Base-by-base conservation (phyloP, 2,329 filamentous ascomycete genomes). In the Clonostachys sp. region DNA sequence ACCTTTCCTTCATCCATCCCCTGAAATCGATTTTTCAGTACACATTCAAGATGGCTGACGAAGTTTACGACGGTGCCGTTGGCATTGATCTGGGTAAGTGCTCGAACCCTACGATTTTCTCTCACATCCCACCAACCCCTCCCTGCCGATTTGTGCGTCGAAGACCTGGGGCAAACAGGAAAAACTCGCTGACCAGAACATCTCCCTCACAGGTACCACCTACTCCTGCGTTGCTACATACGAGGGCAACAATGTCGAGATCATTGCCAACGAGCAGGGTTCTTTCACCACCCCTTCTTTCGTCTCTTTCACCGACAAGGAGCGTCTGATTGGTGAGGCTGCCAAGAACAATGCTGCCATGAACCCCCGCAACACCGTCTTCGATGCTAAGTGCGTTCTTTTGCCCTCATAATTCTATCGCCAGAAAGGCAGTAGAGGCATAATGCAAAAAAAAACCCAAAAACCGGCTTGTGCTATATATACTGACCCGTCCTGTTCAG, bases 251-350 rank as follows among this genome's bases (percentile, higher is more conserved):
- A 96, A 96, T 86, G 92, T 97, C 73, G 94, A 99, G 76, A 99
- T 99, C 83, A 96, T 97, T 74, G 92, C 92, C 87, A 97, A 97
- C 79, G 92, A 97, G 84, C 92, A 97, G 86, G 92, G 92, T 83
- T 91, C 84, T 78, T 96, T 96, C 79, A 97, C 94, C 68, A 97
- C 94, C 56, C 94, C 94, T 60, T 97, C 94, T 49, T 99, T 96
- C 81, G 94, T 99, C 70, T 95, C 90, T 63, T 99, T 99, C 85
- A 96, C 91, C 70, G 86, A 92, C 65, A 90, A 96, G 80, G 94
- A 99, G 83, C 91, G 94, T 75, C 80, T 99, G 77, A 97, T 97
- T 68, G 94, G 94, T 81, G 94, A 97, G 83, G 92, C 94, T 53
- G 94, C 94, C 68, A 99, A 97, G 89, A 99, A 99, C 83, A 91